These are phyloP conservation scores for Boletus subcaerulescens DNA, from an alignment of 768 basidiomycete species.

Conservation along the genomic window DNA sequence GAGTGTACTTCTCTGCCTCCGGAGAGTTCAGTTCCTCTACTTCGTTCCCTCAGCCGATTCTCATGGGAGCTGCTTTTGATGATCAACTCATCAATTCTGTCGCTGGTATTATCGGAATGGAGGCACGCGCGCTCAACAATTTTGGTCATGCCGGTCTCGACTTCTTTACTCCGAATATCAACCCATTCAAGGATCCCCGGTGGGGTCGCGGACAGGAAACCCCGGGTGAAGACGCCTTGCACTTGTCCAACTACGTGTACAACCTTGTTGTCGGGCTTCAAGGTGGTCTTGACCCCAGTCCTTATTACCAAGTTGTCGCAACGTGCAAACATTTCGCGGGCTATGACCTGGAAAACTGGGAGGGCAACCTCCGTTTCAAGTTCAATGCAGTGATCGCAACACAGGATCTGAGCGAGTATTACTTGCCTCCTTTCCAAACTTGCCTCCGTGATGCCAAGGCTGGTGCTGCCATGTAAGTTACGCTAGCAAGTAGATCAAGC, in stretches of 20 bases:
- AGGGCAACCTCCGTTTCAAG: conserved; percentile 44
- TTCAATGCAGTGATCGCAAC: conserved; percentile 54
- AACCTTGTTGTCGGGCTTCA: conserved; percentile 54
- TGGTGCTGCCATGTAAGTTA: conserved; percentile 46
- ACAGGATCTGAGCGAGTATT: conserved; percentile 57
- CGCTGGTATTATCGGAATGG: conserved; percentile 51
- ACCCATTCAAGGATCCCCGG: conserved; percentile 57
- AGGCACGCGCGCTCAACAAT: conserved; percentile 59
- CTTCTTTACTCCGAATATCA: conserved; percentile 54
- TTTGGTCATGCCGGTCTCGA: conserved; percentile 49
- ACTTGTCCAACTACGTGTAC: conserved; percentile 50
- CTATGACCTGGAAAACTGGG: conserved; percentile 58
- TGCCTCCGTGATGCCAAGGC: conserved; percentile 63
- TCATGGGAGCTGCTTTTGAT: conserved; percentile 54
- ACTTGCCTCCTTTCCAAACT: conserved; percentile 53
- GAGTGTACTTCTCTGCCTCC: conserved; percentile 46
- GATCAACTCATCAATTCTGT: conserved; percentile 48
- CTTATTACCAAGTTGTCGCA: conserved; percentile 49
- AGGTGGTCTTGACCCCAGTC: conserved; percentile 52
- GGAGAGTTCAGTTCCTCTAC: conserved; percentile 57
- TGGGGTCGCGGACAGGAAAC: conserved; percentile 65
- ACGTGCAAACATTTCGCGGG: conserved; percentile 63
- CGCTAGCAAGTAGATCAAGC: neutral
- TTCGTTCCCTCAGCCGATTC: conserved; percentile 56
- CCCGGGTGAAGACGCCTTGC: conserved; percentile 59